Conservation (phyloP, 2,329 filamentous ascomycete genomes). For the Ambrosiella xylebori region DNA sequence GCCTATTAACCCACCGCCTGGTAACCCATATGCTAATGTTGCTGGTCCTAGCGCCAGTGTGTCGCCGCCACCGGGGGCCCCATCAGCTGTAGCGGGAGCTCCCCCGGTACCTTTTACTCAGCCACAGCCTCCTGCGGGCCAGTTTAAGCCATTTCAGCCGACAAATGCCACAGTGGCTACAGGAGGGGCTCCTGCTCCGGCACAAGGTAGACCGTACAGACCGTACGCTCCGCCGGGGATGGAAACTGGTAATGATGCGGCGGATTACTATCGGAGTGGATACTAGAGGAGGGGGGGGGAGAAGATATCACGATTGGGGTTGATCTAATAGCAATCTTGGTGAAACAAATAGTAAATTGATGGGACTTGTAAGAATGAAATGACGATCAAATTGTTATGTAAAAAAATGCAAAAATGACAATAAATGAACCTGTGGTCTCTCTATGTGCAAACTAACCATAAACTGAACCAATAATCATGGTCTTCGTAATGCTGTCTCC, state of each 20-base stretch:
- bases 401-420: no score
- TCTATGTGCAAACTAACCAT: no score
- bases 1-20: constrained; percentile 38
- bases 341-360: neutral
- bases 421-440: no score
- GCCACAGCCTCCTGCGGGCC: constrained; percentile 15
- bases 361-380: no score
- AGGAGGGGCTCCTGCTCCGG: constrained; percentile 19
- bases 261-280: constrained; percentile 34
- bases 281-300: neutral
- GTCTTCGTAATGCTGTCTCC: neutral
- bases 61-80: neutral
- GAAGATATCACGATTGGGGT: no score
- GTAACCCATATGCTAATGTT: constrained; percentile 21
- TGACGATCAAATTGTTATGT: no score
- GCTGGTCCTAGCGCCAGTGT: constrained; percentile 14
- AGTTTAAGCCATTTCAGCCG: constrained; percentile 9
- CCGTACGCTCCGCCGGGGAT: constrained; percentile 38
- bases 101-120: constrained; percentile 4
- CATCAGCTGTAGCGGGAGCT: neutral
- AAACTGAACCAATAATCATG: no score
- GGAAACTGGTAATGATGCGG: constrained; percentile 31
- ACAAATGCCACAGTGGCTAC: constrained; percentile 16
- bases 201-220: constrained; percentile 31
- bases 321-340: neutral